A percentile compares a stretch with the other conserved stretches of the same genome.
Conservation (phyloP, 371 early-diverging fungal species). For the Mucor piriformis region DNA sequence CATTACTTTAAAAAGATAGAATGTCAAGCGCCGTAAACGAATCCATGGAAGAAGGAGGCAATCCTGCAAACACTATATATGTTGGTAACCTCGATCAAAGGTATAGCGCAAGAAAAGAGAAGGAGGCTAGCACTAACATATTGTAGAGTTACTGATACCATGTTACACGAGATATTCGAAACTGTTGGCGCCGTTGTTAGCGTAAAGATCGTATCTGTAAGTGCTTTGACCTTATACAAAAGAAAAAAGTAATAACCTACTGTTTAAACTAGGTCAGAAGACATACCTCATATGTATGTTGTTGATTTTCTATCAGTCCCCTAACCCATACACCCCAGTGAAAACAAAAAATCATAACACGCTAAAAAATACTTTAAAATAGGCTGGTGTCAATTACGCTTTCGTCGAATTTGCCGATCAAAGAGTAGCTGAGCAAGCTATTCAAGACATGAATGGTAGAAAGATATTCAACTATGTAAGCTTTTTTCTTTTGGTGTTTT, state of each 20-base stretch:
- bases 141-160: constrained; percentile 67
- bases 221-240: no score
- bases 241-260: no score
- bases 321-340: no score
- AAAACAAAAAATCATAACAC: neutral
- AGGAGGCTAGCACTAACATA: neutral
- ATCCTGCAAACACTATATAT: constrained; percentile 58
- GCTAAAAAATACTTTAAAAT: neutral
- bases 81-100: constrained; percentile 89
- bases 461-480: constrained; percentile 63
- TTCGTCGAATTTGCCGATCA: constrained; percentile 86
- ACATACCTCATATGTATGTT: constrained; percentile 25
- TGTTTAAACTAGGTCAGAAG: constrained; percentile 26
- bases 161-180: constrained; percentile 79
- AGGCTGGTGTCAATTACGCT: constrained; percentile 78
- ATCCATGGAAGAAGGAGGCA: constrained; percentile 13
- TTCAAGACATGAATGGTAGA: constrained; percentile 78
- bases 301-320: no score
- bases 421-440: constrained; percentile 73
- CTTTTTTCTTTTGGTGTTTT: neutral
- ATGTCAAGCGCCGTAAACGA: no score
- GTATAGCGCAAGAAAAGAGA: constrained; percentile 7
- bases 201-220: constrained; percentile 83
- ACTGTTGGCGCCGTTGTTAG: constrained; percentile 67
- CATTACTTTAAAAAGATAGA: no score